phyloP scores from a whole-genome alignment of 1,284 basidiomycete species.

The Leccinum griseonigrum region DNA sequence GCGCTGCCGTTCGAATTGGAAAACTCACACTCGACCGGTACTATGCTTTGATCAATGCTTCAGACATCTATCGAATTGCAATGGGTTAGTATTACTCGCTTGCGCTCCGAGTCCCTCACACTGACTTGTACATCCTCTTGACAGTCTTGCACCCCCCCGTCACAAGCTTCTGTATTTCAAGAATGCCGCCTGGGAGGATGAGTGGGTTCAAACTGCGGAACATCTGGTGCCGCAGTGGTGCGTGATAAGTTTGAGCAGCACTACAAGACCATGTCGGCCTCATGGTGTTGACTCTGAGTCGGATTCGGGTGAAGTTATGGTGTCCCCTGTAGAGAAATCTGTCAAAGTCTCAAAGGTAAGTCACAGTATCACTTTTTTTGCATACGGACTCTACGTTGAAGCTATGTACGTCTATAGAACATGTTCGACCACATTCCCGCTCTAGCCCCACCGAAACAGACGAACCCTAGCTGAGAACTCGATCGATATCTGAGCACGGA shows the following conservation, averaged over 20 bases:
- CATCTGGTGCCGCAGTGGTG: background rate
- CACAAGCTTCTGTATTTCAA: slow-evolving; percentile 26
- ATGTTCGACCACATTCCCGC: background rate
- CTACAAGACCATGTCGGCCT: background rate
- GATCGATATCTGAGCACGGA: background rate
- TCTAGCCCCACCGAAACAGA: background rate
- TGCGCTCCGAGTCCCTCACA: no score
- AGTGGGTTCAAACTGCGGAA: slow-evolving; percentile 20
- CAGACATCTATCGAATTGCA: slow-evolving; percentile 9
- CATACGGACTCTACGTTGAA: no score
- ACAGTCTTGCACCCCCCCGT: slow-evolving; percentile 23
- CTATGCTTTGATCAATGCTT: slow-evolving; percentile 28
- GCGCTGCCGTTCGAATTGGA: slow-evolving; percentile 18
- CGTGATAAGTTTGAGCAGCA: background rate
- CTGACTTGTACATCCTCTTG: no score
- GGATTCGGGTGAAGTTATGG: no score
- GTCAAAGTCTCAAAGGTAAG: no score
- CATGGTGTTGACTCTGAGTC: no score
- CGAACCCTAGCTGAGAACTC: background rate
- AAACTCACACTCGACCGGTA: slow-evolving; percentile 29
- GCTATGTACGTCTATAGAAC: background rate
- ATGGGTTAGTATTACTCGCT: slow-evolving; percentile 2
- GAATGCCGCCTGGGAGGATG: slow-evolving; percentile 12
- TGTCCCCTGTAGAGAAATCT: background rate
- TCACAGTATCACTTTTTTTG: no score